Base-by-base conservation (phyloP, 108 stramenopile genomes). In the Pseudonitzschia multistriata region DNA sequence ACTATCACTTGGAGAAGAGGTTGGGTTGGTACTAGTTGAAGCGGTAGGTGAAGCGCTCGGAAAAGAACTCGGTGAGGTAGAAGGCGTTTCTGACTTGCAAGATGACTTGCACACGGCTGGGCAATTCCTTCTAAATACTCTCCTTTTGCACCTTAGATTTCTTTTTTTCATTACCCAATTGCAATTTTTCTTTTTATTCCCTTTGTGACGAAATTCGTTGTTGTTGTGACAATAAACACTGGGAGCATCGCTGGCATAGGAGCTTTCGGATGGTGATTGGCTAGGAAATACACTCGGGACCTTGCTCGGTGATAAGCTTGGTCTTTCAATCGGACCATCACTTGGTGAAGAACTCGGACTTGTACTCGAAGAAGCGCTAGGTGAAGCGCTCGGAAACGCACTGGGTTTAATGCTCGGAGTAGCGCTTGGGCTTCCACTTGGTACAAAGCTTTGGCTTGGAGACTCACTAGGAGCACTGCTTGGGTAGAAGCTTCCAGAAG, bases 11-110 rank as follows among this genome's bases (percentile, higher is more conserved):
- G 71, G 84, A 79, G 39, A 87, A 83, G 57, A 80, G 39, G 45
- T 87, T 82, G 28, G 86, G 82, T 0, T 83, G 77, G 35, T 80
- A 77, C 65, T 84, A 84, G 67, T 70, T 75, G 48, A 71, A 64
- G 50, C 28, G 77, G 79, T 33, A 34, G 55, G 55, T 57, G 29
- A 15, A 59, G 31, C 31, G 19, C 57, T 59, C 10, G 55, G 55
- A 0, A 8, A 10, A 8, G 27, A 15, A 59, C 57, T 59, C 6
- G 57, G 57, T 11, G 17, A 59, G 5, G 19, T 10, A 57, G 55
- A 25, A 29, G 33, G 31, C 24, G 50, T 8, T 52, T 52, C 3
- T 2, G 50, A 52, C 8, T 2, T 52, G 50, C 25, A 22, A 1
- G 2, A 3, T 2, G 50, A 22, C 1, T 24, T 52, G 50, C 50